Percentiles rank a stretch among this genome's conserved stretches.
phyloP scores from a whole-genome alignment of 176 grass and related monocot genomes.

The Juncus effusus region DNA sequence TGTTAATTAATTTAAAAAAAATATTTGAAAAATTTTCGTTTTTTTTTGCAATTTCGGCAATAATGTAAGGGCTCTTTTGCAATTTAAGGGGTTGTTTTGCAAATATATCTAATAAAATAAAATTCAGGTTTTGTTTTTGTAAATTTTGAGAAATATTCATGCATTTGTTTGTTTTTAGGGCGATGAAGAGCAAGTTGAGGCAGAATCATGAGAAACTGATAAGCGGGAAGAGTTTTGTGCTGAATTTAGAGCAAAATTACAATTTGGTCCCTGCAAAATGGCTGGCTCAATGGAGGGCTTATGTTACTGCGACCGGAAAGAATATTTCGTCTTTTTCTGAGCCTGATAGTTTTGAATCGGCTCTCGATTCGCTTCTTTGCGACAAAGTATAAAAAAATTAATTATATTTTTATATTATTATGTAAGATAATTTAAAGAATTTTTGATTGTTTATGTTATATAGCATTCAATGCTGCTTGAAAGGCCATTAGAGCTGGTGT shows the following conservation, averaged over 20 bases:
- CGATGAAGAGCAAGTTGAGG: constrained; percentile 67
- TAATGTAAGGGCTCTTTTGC: too few species aligned
- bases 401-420: not conserved
- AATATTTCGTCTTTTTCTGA: constrained; percentile 68
- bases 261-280: constrained; percentile 79
- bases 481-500: constrained; percentile 79
- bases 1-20: too few species aligned
- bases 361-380: constrained; percentile 72
- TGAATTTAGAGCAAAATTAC: constrained; percentile 67
- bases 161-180: constrained; percentile 46
- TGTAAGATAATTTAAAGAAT: not conserved
- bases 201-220: constrained; percentile 85
- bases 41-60: too few species aligned
- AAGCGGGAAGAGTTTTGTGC: constrained; percentile 59
- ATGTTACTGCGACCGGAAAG: constrained; percentile 83
- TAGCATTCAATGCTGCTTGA: constrained; percentile 84
- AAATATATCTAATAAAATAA: too few species aligned
- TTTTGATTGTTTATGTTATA: constrained; percentile 5
- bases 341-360: constrained; percentile 63
- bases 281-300: constrained; percentile 86
- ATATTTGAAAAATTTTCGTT: too few species aligned
- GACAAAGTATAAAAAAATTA: constrained; percentile 60
- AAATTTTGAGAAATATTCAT: too few species aligned
- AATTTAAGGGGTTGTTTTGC: too few species aligned
- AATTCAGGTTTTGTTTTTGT: too few species aligned